Conservation (phyloP, 2,329 filamentous ascomycete genomes). For the Alternaria conjuncta region DNA sequence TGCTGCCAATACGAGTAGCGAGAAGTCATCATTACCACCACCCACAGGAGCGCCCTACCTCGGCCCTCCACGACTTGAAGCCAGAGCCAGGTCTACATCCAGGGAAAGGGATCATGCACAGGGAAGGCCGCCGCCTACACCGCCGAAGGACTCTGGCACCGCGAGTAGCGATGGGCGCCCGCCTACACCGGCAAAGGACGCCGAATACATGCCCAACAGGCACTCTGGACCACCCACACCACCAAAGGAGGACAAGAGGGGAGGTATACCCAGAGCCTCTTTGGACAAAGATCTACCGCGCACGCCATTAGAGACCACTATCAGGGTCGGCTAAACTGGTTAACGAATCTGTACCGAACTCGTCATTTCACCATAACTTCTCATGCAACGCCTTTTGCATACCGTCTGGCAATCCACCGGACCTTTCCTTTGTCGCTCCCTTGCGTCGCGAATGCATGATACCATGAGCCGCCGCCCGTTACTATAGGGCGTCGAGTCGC, state of each 20-base stretch:
- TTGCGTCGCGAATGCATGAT: constrained; percentile 26
- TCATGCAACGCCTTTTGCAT: constrained; percentile 3
- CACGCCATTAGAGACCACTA: constrained; percentile 43
- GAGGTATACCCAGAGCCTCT: constrained; percentile 23
- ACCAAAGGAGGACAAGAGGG: constrained; percentile 46
- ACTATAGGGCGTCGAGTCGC: background rate
- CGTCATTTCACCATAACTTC: background rate
- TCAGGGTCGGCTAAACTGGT: constrained; percentile 36
- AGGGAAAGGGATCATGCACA: constrained; percentile 36
- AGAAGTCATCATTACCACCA: constrained; percentile 26
- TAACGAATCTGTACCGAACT: background rate
- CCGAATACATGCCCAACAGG: constrained; percentile 25
- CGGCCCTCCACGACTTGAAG: constrained; percentile 14
- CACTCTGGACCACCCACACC: constrained; percentile 49
- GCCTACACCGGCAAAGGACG: constrained; percentile 49
- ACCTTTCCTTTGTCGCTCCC: background rate
- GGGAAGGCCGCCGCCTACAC: constrained; percentile 52
- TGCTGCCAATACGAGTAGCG: constrained; percentile 4
- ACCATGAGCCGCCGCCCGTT: constrained; percentile 20
- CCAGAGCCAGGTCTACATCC: constrained; percentile 18
- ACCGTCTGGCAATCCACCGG: background rate
- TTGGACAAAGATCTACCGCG: constrained; percentile 45
- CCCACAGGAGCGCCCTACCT: constrained; percentile 25
- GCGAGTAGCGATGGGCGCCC: constrained; percentile 32
- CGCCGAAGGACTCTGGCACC: constrained; percentile 49